A percentile compares a stretch with the other conserved stretches of the same genome.
These are phyloP conservation scores for Yamadazyma aaseri DNA, from an alignment of 1,139 yeast genomes.

Conservation along the genomic window DNA sequence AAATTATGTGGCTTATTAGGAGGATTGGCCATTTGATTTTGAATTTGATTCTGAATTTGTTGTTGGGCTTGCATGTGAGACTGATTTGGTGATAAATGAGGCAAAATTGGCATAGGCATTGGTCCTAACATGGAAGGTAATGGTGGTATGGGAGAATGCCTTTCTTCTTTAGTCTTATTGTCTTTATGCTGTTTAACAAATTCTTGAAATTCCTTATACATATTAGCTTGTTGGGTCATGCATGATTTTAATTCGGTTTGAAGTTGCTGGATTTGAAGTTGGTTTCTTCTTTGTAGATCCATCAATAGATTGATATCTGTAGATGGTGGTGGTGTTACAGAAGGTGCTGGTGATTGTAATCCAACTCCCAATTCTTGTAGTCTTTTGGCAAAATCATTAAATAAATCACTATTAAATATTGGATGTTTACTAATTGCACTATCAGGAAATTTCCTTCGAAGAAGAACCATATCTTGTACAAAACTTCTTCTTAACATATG, in stretches of 20 bases:
- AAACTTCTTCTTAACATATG: conserved; percentile 23
- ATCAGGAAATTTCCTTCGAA: conserved; percentile 24
- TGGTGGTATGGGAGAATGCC: conserved; percentile 10
- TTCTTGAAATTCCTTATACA: conserved; percentile 15
- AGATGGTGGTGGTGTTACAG: neutral
- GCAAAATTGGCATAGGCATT: conserved; percentile 3
- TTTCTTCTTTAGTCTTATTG: conserved; percentile 5
- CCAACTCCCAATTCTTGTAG: conserved; percentile 15
- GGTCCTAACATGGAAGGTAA: conserved; percentile 10
- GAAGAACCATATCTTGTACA: conserved; percentile 35
- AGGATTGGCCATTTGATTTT: too few relatives aligned
- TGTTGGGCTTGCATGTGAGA: too few relatives aligned
- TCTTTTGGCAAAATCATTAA: conserved; percentile 20
- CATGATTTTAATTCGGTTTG: conserved; percentile 18
- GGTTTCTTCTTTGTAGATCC: conserved; percentile 14
- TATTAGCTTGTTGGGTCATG: conserved; percentile 17
- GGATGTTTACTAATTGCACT: conserved; percentile 29
- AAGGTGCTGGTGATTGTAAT: neutral
- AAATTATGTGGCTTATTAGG: too few relatives aligned
- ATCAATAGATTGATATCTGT: conserved; percentile 1
- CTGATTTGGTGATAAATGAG: neutral
- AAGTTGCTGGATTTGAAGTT: conserved; percentile 17
- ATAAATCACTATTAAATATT: conserved; percentile 24
- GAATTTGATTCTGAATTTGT: too few relatives aligned
- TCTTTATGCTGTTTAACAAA: conserved; percentile 21